Conservation (phyloP, 148 eudicot genomes). For the Selenicereus undatus region DNA sequence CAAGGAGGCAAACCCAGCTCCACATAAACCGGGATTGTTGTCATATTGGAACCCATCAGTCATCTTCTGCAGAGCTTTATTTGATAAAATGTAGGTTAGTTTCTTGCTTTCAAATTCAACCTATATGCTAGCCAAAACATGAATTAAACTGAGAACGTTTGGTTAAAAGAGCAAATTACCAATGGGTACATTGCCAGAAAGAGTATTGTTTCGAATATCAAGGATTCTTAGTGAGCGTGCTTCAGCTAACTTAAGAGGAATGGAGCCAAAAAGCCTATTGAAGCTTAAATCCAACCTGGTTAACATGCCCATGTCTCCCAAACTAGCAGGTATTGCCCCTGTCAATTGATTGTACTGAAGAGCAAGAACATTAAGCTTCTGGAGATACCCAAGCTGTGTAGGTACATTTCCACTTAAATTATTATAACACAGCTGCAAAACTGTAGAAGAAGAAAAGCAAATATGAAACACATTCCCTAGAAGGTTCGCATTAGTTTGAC, state of each 20-base stretch:
- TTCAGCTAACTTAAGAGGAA: conserved; percentile 67
- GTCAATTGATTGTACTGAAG: conserved; percentile 63
- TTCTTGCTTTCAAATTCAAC: conserved; percentile 3
- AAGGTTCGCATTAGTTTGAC: neutral
- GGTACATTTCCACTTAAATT: conserved; percentile 72
- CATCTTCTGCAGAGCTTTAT: conserved; percentile 62
- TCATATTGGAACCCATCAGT: conserved; percentile 58
- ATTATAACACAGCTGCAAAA: conserved; percentile 81
- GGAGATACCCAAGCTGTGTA: conserved; percentile 62
- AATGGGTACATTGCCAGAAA: conserved; percentile 80
- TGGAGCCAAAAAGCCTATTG: conserved; percentile 71
- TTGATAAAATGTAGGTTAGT: conserved; percentile 14
- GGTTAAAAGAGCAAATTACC: conserved; percentile 38
- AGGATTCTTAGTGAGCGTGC: conserved; percentile 55
- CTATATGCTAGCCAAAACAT: neutral
- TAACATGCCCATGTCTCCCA: conserved; percentile 58
- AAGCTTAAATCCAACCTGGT: conserved; percentile 78
- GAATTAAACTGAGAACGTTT: neutral
- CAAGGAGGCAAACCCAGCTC: conserved; percentile 56
- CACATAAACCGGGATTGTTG: conserved; percentile 74
- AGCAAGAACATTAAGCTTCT: conserved; percentile 77
- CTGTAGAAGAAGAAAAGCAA: conserved; percentile 39
- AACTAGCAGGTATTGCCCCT: conserved; percentile 87
- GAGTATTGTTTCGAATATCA: conserved; percentile 66
- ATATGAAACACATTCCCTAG: conserved; percentile 15